Base-by-base conservation (phyloP, 129 eudicot species). In the Flaveria ramosissima region DNA sequence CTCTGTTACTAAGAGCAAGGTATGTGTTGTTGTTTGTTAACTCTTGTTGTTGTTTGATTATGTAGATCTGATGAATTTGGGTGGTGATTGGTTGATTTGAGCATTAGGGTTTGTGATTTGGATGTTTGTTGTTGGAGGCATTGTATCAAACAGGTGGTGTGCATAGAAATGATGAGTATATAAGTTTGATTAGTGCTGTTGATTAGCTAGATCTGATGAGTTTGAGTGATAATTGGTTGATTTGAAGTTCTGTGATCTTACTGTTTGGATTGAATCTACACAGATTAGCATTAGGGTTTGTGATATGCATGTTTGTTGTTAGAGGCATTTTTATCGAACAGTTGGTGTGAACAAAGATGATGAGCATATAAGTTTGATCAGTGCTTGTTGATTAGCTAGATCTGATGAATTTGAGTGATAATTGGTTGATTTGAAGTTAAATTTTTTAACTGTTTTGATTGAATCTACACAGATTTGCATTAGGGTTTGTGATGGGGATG, bases 1-100 rank as follows among this genome's bases (percentile, higher is more conserved):
- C 84, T 91, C 97, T 68, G 94, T 91, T 76, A 91, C 97, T 81
- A 91, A 91, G 91, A 92, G 96, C 96, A 92, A 92, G 98, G 98
- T 92, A 86, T 77, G 41, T 39, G n/a, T 16, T 15, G 1, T 52
- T 16, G 7, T 3, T 3, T 8, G 15, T 10, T n/a, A 14, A 19
- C n/a, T n/a, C n/a, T 53, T 55, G 13, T 21, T 10, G 0, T 9
- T 1, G 30, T 27, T 27, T 68, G n/a, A n/a, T 5, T 6, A 15
- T 6, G 14, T 65, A 66, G 77, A 70, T 86, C 67, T 77, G 42
- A 56, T 21, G 2, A 8, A 2, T n/a, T 19, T 27, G 9, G 17
- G 12, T 7, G 77, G 12, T 39, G 20, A 20, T 19, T 27, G 43
- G 9, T 46, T 6, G 79, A 51, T 75, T 63, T 63, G 57, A 62